Base-by-base conservation (phyloP, 495 filamentous ascomycete species). In the Tetracladium setigerum region DNA sequence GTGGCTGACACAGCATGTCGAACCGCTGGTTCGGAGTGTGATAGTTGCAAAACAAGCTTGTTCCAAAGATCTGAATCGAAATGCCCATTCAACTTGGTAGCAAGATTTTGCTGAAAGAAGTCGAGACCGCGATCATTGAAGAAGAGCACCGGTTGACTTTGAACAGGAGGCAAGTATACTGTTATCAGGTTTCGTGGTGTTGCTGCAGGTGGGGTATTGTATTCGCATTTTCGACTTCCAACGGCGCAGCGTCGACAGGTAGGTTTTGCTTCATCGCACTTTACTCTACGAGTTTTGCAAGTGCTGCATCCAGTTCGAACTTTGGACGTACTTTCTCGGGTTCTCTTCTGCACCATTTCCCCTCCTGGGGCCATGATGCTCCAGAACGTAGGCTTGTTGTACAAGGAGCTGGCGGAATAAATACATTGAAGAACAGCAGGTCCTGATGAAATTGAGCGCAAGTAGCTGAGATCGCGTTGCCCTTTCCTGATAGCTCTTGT, bases 1-100 rank as follows among this genome's bases (percentile, higher is more conserved):
- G 83, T 62, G 30, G 81, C 80, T n/a, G 82, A 67, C 2, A 82
- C 69, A n/a, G 81, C 78, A 57, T 84, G 79, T 16, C 74, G 70
- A 41, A 84, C 76, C 11, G 74, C 66, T 9, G 79, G 66, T 57
- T 82, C 76, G 18, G 70, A 70, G 38, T 76, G 70, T 35, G 73
- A 77, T 50, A 76, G 76, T 54, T 78, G 74, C 38, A 81, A 60
- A 19, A 84, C 65, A 13, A 61, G 64, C 41, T 56, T 66, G 14
- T 64, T 71, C 80, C 78, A 84, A 49, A 83, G 79, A 8, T 69
- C 71, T 6, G 75, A 78, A 43, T 69, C 64, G 39, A 80, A 82
- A 50, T 77, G 75, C 4, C 79, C 79, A 0, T 77, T 71, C 31
- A 84, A 63, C 48, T 79, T 74, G 38, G 61, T 67, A 0, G 73